phyloP scores from a whole-genome alignment of 208 protist genomes.

The Porcisia deanei region DNA sequence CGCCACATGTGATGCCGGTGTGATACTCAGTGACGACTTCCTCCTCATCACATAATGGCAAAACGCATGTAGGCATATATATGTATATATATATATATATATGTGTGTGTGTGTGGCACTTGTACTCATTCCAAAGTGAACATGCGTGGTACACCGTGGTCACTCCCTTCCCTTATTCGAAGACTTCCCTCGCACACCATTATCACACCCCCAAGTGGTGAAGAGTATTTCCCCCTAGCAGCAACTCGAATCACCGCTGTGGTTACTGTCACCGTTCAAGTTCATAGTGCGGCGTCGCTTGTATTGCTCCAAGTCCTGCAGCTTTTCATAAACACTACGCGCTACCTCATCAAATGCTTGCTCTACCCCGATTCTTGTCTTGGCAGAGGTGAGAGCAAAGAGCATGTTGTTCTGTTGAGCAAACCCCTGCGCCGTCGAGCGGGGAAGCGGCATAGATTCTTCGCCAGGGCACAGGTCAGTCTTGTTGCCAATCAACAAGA shows the following conservation, averaged over 20 bases:
- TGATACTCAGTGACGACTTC: background rate
- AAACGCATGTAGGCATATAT: background rate
- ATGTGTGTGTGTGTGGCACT: background rate
- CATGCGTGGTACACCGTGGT: background rate
- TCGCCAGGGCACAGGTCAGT: slow-evolving; percentile 50
- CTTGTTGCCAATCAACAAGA: slow-evolving; percentile 90
- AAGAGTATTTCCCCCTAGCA: slow-evolving; percentile 6
- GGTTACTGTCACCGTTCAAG: slow-evolving; percentile 11
- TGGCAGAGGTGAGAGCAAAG: slow-evolving; percentile 80
- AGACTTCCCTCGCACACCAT: background rate
- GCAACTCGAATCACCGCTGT: slow-evolving; percentile 16
- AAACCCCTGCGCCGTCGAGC: slow-evolving; percentile 54
- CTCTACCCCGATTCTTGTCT: slow-evolving; percentile 69
- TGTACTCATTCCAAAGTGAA: background rate
- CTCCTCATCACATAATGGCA: background rate
- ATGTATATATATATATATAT: too few relatives aligned
- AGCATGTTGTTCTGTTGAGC: slow-evolving; percentile 80
- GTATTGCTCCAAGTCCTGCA: slow-evolving; percentile 28
- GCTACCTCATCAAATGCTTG: slow-evolving; percentile 87
- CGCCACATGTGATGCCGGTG: background rate
- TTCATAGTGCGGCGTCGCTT: slow-evolving; percentile 24
- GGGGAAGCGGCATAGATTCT: slow-evolving; percentile 54
- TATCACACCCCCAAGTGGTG: background rate
- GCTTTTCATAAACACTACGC: slow-evolving; percentile 57
- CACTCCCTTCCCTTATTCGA: background rate